These are phyloP conservation scores for Penicillium coffeae DNA, from an alignment of 495 filamentous ascomycete species.

Conservation along the genomic window DNA sequence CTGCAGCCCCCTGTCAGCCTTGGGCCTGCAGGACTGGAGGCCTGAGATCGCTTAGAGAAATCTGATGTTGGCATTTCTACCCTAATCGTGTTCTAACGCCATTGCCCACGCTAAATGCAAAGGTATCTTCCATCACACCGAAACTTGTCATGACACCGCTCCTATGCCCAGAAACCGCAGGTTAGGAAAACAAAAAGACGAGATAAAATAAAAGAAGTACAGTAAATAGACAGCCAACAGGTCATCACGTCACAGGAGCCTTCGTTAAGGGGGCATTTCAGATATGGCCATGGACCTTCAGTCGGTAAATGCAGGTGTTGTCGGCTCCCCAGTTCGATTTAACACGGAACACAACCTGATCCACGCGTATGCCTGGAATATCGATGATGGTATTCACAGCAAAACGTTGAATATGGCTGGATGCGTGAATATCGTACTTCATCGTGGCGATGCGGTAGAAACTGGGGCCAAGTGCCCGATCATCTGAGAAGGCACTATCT, in stretches of 20 bases:
- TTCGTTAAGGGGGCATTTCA: constrained; percentile 10
- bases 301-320: constrained; percentile 45
- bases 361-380: constrained; percentile 32
- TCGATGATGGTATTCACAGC: constrained; percentile 31
- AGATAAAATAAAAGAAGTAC: neutral
- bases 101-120: constrained; percentile 21
- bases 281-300: constrained; percentile 40
- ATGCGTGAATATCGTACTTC: constrained; percentile 36
- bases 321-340: constrained; percentile 47
- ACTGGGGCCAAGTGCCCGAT: constrained; percentile 26
- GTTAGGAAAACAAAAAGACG: neutral
- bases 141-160: neutral
- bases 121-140: constrained; percentile 17
- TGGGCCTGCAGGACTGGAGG: neutral
- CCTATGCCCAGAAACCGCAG: neutral
- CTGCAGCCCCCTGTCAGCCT: neutral
- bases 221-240: neutral
- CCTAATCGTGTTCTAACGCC: neutral
- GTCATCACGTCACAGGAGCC: neutral
- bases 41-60: neutral
- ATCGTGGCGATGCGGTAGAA: constrained; percentile 46
- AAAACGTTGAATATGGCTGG: constrained; percentile 36
- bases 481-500: constrained; percentile 30
- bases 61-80: constrained; percentile 1
- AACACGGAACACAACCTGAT: constrained; percentile 41